Conservation (phyloP, 495 filamentous ascomycete genomes). For the Penicillium psychrofluorescens region DNA sequence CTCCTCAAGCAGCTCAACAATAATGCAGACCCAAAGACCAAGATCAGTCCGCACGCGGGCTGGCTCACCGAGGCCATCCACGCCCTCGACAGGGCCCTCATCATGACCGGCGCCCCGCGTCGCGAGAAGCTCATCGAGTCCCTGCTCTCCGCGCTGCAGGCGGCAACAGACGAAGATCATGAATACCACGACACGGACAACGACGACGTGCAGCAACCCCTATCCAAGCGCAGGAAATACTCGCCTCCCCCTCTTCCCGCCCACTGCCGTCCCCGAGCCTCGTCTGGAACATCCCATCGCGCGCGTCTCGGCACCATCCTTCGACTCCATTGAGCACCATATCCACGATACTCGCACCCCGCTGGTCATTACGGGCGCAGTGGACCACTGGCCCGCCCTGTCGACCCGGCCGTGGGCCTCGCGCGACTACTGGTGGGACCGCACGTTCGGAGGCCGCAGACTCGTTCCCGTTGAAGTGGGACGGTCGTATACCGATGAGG, state of each 20-base stretch:
- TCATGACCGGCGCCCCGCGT: conserved; percentile 68
- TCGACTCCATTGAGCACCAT: conserved; percentile 60
- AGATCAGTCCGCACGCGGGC: conserved; percentile 11
- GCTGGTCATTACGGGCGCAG: conserved; percentile 58
- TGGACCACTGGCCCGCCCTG: conserved; percentile 75
- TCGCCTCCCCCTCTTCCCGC: conserved; percentile 34
- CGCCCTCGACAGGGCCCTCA: conserved; percentile 69
- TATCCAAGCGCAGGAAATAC: conserved; percentile 27
- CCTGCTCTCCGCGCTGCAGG: conserved; percentile 23
- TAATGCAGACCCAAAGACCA: not conserved
- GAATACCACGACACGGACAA: not conserved
- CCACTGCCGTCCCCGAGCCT: conserved; percentile 23
- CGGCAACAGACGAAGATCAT: conserved; percentile 7
- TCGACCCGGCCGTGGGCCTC: conserved; percentile 60
- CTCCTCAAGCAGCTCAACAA: conserved; percentile 11
- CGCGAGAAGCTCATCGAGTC: conserved; percentile 55
- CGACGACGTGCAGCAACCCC: not conserved
- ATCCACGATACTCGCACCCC: conserved; percentile 50
- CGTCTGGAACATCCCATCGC: conserved; percentile 29
- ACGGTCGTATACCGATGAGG: conserved; percentile 75
- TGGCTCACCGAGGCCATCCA: conserved; percentile 46
- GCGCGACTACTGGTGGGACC: conserved; percentile 64
- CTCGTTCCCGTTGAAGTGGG: conserved; percentile 89
- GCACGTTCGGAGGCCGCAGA: conserved; percentile 68
- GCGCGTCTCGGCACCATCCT: conserved; percentile 32